Evolutionary conservation across 805 yeast species (phyloP).

Genomic region (Saccharomycopsis lassenensis): DNA sequence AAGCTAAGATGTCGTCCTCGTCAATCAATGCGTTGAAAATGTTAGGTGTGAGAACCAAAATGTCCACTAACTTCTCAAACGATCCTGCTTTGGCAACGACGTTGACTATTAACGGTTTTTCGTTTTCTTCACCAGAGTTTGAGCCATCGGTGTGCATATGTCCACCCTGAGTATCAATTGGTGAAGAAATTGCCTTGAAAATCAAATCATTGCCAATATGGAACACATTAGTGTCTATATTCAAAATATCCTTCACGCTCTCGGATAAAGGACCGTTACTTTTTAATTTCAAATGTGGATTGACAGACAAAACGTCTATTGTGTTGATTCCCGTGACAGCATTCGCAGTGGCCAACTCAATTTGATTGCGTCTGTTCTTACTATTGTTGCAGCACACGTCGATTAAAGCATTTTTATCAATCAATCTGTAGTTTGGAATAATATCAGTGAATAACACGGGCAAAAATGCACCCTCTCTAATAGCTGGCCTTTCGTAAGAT

Average conservation of each 20-base stretch:
- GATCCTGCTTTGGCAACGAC: constrained; percentile 60
- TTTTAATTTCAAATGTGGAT: constrained; percentile 5
- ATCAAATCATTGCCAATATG: constrained; percentile 45
- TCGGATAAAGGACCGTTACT: constrained; percentile 5
- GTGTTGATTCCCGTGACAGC: constrained; percentile 16
- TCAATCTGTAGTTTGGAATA: constrained; percentile 44
- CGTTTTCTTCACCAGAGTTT: constrained; percentile 21
- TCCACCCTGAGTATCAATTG: constrained; percentile 23
- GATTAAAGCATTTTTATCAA: constrained; percentile 39
- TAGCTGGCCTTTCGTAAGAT: constrained; percentile 13
- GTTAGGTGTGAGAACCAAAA: constrained; percentile 61
- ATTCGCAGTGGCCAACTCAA: constrained; percentile 1
- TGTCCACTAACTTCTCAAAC: constrained; percentile 66
- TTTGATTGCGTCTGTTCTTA: not conserved
- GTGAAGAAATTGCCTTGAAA: constrained; percentile 37
- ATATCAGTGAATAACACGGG: constrained; percentile 55
- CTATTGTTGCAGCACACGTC: constrained; percentile 37
- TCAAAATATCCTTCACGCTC: constrained; percentile 49
- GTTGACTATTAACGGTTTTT: constrained; percentile 24
- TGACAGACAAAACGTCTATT: constrained; percentile 7
- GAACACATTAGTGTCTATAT: constrained; percentile 46
- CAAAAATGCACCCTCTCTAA: constrained; percentile 50
- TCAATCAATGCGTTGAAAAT: constrained; percentile 39
- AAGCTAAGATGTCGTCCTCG: constrained; percentile 32
- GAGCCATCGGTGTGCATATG: constrained; percentile 25